Evolutionary conservation across 2,329 filamentous ascomycete species (phyloP).

Genomic region (Xylaria polymorpha): DNA sequence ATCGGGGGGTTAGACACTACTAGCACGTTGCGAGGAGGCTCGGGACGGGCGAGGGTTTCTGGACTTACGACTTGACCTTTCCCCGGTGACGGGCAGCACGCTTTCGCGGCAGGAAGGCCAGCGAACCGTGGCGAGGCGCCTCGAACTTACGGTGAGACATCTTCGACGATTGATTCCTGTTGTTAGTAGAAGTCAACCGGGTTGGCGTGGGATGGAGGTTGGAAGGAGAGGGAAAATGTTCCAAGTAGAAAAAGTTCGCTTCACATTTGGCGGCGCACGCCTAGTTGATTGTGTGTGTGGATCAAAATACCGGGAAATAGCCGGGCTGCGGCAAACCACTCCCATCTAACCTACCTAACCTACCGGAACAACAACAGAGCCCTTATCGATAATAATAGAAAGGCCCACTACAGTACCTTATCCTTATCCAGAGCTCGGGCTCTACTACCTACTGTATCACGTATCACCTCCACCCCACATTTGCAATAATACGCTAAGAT

Average conservation of each 20-base stretch:
- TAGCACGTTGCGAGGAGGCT: slow-evolving; percentile 13
- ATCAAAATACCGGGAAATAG: slow-evolving; percentile 45
- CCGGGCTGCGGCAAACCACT: slow-evolving; percentile 37
- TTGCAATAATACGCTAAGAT: neutral
- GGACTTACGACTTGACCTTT: slow-evolving; percentile 95
- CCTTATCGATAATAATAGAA: slow-evolving; percentile 42
- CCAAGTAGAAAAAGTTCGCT: slow-evolving; percentile 43
- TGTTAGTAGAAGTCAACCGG: slow-evolving; percentile 51
- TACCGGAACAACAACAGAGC: slow-evolving; percentile 31
- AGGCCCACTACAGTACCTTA: neutral
- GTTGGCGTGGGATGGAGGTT: slow-evolving; percentile 45
- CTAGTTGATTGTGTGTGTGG: slow-evolving; percentile 39
- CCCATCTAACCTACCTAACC: neutral
- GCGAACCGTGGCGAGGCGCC: slow-evolving; percentile 94
- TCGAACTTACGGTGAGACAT: slow-evolving; percentile 71
- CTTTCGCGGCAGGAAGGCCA: slow-evolving; percentile 91
- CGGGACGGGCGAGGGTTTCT: slow-evolving; percentile 41
- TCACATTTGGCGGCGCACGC: slow-evolving; percentile 37
- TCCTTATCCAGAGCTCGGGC: neutral
- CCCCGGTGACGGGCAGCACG: slow-evolving; percentile 92
- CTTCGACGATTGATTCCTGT: slow-evolving; percentile 50
- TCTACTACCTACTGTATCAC: too few species aligned
- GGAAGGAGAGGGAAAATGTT: slow-evolving; percentile 42
- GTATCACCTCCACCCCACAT: neutral
- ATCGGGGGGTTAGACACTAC: slow-evolving; percentile 40